Evolutionary conservation across 768 basidiomycete genomes (phyloP), one percentile per base, ranked within the genome.

Genomic region (Kwoniella pini): DNA sequence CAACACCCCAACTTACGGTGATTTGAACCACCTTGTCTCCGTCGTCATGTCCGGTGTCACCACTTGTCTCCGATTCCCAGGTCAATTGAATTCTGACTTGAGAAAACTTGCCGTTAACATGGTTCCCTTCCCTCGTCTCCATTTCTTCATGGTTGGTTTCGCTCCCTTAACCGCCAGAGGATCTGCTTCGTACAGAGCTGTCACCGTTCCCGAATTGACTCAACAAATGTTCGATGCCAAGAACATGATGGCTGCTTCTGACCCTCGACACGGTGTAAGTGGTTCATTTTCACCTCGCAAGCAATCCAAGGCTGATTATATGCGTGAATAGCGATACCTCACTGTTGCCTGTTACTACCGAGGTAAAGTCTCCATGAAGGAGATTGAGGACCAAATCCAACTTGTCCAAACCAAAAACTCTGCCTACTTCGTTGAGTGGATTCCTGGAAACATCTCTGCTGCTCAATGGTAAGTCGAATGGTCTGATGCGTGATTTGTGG

Each of bases 191-290:
- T 99, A 93, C 85, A 90, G 96, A 63, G 92, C 93, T 36, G 91
- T 98, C 72, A 91, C 90, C 58, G 94, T 99, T 39, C 92, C 96
- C 30, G 96, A 99, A 80, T 85, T 99, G 63, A 97, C 96, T 7
- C 89, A 92, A 77, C 96, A 99, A 76, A 98, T 98, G 94, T 99
- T 98, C 80, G 95, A 97, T 72, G 91, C 93, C 44, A 97, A 96
- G 86, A 97, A 97, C 87, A 76, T 75, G 74, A 75, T 75, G 74
- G 74, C 74, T 70, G 96, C 96, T 22, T 90, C 90, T 22, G 93
- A 97, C 82, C 96, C 96, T 40, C 84, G 93, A 76, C 90, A 96
- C 70, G 96, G 96, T 65, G 71, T 73, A 30, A 70, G 71, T 64
- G 45, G 22, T 3, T 44, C 17, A 19, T 27, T 57, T 71, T 39